Evolutionary conservation across 1,139 yeast species (phyloP), one percentile per base, ranked within the genome.

Genomic region (Hemisphaericaspora subhashii): DNA sequence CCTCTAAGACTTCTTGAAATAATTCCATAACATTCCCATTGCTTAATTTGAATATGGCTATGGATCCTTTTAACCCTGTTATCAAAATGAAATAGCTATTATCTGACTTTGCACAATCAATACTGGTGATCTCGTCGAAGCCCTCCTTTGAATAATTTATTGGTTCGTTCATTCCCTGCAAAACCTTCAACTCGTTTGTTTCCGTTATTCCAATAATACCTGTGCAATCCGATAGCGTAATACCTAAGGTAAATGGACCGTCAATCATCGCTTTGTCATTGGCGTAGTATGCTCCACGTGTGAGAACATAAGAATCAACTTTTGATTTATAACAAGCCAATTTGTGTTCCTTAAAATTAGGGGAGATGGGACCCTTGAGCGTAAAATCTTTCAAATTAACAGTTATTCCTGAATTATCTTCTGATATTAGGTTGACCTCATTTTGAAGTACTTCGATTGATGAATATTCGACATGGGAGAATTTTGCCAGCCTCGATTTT

Each of bases 61-160:
- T 9, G 4, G 13, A 16, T 7, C 31, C 31, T 11, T 27, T 27
- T 3, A 27, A 15, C 5, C 21, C 13, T 15, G 31, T 16, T 2
- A n/a, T 15, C 21, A 27, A 11, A 16, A 27, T 8, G 20, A 15
- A 10, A 14, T 27, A 12, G 3, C 13, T 8, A 15, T n/a, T 16
- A 5, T 4, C 20, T 3, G 6, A 12, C 15, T 11, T 15, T 5
- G 16, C 13, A 15, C 31, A 15, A 15, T 27, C 31, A 27, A 35
- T 17, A 15, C 33, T 25, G 21, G 30, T 21, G 15, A 40, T 33
- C 16, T 40, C 44, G 4, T 32, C 31, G 16, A 10, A 6, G 11
- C 10, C 7, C 16, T 15, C 9, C n/a, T 27, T 16, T 16, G 10
- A 6, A 3, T 10, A 4, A 4, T n/a, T 9, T 16, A 16, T 9